phyloP scores from a whole-genome alignment of 306 rosid species.

The Albizia julibrissin region DNA sequence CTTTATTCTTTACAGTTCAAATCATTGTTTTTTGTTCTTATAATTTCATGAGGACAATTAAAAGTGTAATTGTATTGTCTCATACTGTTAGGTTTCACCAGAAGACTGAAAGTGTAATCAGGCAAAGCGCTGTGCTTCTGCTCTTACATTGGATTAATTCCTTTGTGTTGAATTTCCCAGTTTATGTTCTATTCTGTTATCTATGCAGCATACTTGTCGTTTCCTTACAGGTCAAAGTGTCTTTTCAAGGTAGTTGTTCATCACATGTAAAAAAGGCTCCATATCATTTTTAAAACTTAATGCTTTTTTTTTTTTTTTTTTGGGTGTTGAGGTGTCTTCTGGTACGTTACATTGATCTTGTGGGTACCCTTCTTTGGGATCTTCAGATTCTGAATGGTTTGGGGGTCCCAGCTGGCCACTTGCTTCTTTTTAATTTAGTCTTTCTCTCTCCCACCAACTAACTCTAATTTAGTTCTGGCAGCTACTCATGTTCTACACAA shows the following conservation, averaged over 20 bases:
- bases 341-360: conserved; percentile 68
- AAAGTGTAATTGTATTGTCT: background rate
- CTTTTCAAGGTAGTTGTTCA: conserved; percentile 35
- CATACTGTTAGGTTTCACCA: conserved; percentile 36
- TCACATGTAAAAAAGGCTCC: conserved; percentile 43
- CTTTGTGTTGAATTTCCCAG: conserved; percentile 47
- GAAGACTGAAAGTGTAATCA: conserved; percentile 46
- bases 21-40: too few relatives aligned
- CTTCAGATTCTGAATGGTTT: too few relatives aligned
- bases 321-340: conserved; percentile 74
- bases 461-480: conserved; percentile 55
- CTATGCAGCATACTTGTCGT: conserved; percentile 50
- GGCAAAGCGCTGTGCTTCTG: conserved; percentile 73
- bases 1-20: too few relatives aligned
- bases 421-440: conserved; percentile 67
- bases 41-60: too few relatives aligned
- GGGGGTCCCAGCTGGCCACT: conserved; percentile 62
- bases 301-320: conserved; percentile 35
- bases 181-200: conserved; percentile 43
- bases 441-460: conserved; percentile 45
- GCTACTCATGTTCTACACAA: conserved; percentile 70
- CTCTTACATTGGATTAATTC: conserved; percentile 69
- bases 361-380: too few relatives aligned
- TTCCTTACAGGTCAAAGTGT: conserved; percentile 41
- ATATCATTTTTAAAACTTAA: conserved; percentile 61